Evolutionary conservation across 331 rosid genomes (phyloP).

Genomic region (Stylosanthes scabra): DNA sequence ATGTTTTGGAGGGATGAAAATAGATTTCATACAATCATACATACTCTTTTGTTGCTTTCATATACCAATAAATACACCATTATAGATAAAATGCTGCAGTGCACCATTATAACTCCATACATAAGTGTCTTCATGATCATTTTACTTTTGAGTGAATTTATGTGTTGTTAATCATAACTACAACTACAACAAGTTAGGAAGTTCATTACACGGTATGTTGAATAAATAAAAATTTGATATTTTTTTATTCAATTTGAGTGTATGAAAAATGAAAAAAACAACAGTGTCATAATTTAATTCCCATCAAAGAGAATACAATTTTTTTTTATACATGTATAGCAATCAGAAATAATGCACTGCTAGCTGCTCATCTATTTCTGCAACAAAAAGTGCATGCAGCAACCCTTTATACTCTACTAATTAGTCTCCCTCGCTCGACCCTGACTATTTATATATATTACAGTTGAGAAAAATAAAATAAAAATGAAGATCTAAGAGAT

Average conservation of each 20-base stretch:
- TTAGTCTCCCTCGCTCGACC: neutral
- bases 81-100: too few relatives aligned
- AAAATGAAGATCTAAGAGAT: neutral
- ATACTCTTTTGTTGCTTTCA: too few relatives aligned
- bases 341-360: slow-evolving; percentile 2
- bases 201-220: neutral
- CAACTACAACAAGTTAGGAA: neutral
- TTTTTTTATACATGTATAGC: slow-evolving; percentile 9
- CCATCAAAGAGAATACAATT: slow-evolving; percentile 20
- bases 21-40: too few relatives aligned
- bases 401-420: slow-evolving; percentile 17
- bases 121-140: neutral
- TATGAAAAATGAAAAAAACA: neutral
- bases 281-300: neutral
- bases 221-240: neutral
- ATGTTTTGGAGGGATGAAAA: too few relatives aligned
- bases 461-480: neutral
- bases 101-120: too few relatives aligned
- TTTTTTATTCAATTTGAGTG: neutral
- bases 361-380: slow-evolving; percentile 19
- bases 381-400: slow-evolving; percentile 16
- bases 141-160: neutral
- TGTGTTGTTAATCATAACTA: neutral
- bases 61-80: too few relatives aligned
- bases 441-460: slow-evolving; percentile 29